phyloP scores from a whole-genome alignment of 2,329 filamentous ascomycete species.

The Trichoderma sp. region DNA sequence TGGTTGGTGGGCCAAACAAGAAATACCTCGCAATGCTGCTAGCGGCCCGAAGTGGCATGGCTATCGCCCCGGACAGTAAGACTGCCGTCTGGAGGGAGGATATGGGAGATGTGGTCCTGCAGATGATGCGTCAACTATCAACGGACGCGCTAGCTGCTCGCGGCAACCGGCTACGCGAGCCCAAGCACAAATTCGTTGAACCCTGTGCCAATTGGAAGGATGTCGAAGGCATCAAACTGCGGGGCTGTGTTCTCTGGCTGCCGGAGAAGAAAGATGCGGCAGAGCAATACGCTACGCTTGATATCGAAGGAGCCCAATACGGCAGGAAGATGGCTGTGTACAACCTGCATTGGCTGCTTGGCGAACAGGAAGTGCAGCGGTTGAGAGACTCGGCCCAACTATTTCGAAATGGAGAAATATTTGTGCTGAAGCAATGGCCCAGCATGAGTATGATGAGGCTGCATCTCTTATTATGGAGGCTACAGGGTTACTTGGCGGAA shows the following conservation, averaged over 20 bases:
- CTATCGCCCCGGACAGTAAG: constrained; percentile 16
- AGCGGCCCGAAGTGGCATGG: constrained; percentile 29
- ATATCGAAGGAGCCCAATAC: constrained; percentile 35
- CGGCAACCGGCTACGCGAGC: constrained; percentile 21
- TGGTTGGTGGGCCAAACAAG: constrained; percentile 22
- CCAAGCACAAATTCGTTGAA: constrained; percentile 39
- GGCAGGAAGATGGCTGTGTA: constrained; percentile 48
- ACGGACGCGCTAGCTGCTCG: constrained; percentile 42
- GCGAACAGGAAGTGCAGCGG: constrained; percentile 41
- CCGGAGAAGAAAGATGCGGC: constrained; percentile 24
- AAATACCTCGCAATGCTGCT: constrained; percentile 24
- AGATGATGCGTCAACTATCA: constrained; percentile 47
- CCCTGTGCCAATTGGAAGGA: constrained; percentile 45
- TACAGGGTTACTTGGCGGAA: constrained; percentile 51
- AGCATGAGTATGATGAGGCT: constrained; percentile 40
- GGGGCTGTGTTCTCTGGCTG: constrained; percentile 47
- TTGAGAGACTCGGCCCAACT: constrained; percentile 36
- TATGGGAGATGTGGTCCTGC: constrained; percentile 54
- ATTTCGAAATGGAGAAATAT: constrained; percentile 39
- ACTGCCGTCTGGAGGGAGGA: constrained; percentile 42
- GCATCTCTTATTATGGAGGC: constrained; percentile 54
- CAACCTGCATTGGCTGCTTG: constrained; percentile 51
- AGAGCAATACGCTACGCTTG: constrained; percentile 45
- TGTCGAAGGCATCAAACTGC: constrained; percentile 37
- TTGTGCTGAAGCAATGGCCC: constrained; percentile 42